phyloP scores from a whole-genome alignment of 192 early-diverging fungal species.

The Coemansia sp. region DNA sequence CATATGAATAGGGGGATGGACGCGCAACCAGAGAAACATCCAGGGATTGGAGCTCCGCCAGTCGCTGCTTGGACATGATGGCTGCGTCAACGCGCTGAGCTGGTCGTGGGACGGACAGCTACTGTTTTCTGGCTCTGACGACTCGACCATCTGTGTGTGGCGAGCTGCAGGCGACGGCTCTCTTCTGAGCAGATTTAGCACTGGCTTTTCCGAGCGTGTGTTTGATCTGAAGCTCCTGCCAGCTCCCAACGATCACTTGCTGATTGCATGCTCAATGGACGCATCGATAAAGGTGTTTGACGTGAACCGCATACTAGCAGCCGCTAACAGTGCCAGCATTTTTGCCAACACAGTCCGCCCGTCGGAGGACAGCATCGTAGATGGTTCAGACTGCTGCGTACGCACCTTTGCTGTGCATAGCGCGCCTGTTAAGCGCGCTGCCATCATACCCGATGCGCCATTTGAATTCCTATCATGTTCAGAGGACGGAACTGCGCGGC shows the following conservation, averaged over 20 bases:
- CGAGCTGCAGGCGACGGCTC: constrained; percentile 49
- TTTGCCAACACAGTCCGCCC: neutral
- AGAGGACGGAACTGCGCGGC: constrained; percentile 62
- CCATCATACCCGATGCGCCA: constrained; percentile 49
- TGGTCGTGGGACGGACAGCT: constrained; percentile 62
- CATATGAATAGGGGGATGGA: constrained; percentile 32
- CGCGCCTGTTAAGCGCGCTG: constrained; percentile 58
- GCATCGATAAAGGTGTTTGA: constrained; percentile 63
- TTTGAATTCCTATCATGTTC: constrained; percentile 62
- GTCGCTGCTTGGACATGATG: constrained; percentile 43
- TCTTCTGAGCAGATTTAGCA: constrained; percentile 37
- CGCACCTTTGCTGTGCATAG: constrained; percentile 58
- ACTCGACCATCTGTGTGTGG: constrained; percentile 62
- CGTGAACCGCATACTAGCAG: constrained; percentile 20
- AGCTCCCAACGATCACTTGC: constrained; percentile 57
- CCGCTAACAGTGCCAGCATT: constrained; percentile 7
- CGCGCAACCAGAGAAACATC: constrained; percentile 17
- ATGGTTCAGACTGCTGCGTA: constrained; percentile 25
- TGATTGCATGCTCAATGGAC: constrained; percentile 69
- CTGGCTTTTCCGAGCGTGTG: constrained; percentile 76
- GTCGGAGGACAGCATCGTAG: neutral
- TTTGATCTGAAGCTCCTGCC: constrained; percentile 77
- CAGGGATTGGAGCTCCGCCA: constrained; percentile 29
- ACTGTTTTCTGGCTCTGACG: constrained; percentile 66
- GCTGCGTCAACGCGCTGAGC: constrained; percentile 53